These are phyloP conservation scores for Aspergillus sp. DNA, from an alignment of 2,329 filamentous ascomycete species.

Conservation along the genomic window DNA sequence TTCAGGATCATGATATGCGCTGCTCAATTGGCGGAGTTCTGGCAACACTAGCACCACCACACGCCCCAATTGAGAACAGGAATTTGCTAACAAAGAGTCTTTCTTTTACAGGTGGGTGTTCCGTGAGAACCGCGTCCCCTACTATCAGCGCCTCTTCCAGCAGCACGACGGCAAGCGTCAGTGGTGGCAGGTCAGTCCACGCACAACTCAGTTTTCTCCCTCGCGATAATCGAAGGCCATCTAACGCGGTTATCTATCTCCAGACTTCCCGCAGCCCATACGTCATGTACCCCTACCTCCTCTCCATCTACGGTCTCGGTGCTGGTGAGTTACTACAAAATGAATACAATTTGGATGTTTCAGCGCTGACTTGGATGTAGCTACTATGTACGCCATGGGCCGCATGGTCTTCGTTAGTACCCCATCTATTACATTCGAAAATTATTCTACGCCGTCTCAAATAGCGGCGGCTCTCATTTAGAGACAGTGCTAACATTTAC, in stretches of 20 bases:
- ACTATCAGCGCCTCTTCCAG: conserved; percentile 68
- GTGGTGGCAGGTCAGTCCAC: conserved; percentile 64
- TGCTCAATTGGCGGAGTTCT: conserved; percentile 19
- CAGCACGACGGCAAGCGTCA: conserved; percentile 64
- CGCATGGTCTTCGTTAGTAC: conserved; percentile 45
- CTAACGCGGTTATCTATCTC: conserved; percentile 2
- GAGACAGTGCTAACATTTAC: conserved; percentile 18
- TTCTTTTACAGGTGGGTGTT: conserved; percentile 49
- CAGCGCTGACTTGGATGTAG: conserved; percentile 22
- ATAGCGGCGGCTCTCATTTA: neutral
- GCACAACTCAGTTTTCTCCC: neutral
- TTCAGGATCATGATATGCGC: conserved; percentile 11
- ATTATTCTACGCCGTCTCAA: neutral
- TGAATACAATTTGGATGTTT: neutral
- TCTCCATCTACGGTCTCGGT: conserved; percentile 49
- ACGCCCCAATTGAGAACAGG: neutral
- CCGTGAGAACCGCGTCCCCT: conserved; percentile 67
- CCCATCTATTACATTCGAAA: neutral
- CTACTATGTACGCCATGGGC: conserved; percentile 44
- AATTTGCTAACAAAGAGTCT: conserved; percentile 19
- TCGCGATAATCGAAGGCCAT: neutral
- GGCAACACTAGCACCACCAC: neutral
- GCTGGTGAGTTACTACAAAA: conserved; percentile 41
- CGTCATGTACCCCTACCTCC: conserved; percentile 63
- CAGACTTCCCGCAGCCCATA: conserved; percentile 57